A percentile compares a stretch with the other conserved stretches of the same genome.
phyloP scores from a whole-genome alignment of 1,284 basidiomycete species.

The Xerocomus nothofagi region DNA sequence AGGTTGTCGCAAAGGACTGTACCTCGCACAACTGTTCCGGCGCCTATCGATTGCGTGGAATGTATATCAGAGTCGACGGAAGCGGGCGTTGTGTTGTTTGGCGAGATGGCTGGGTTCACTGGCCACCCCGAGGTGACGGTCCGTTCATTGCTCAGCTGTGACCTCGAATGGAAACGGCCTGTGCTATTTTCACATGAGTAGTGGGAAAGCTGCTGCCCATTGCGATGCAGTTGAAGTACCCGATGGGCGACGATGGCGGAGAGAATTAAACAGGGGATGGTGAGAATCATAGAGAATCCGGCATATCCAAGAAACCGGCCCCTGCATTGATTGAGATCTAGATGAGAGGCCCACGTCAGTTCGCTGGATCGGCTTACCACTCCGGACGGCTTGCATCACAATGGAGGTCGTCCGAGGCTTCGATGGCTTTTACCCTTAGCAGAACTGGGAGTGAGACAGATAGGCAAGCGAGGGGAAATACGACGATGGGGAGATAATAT shows the following conservation, averaged over 20 bases:
- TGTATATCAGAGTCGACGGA: slow-evolving; percentile 1
- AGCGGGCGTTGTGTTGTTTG: neutral
- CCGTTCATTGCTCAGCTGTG: neutral
- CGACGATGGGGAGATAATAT: slow-evolving; percentile 43
- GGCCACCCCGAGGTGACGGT: neutral
- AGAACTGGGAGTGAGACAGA: slow-evolving; percentile 45
- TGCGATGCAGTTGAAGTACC: slow-evolving; percentile 34
- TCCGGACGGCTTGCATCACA: slow-evolving; percentile 55
- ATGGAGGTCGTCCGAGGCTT: slow-evolving; percentile 49
- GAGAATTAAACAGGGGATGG: slow-evolving; percentile 51
- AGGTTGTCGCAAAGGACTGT: neutral
- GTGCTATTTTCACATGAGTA: neutral
- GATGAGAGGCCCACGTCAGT: neutral
- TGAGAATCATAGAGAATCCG: slow-evolving; percentile 51
- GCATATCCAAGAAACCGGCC: slow-evolving; percentile 60
- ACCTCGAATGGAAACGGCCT: neutral
- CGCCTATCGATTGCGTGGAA: neutral
- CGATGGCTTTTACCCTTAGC: slow-evolving; percentile 43
- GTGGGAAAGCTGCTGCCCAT: slow-evolving; percentile 3
- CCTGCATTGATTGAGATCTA: slow-evolving; percentile 38
- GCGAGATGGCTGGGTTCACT: neutral
- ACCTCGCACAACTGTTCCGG: neutral
- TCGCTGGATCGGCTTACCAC: slow-evolving; percentile 42
- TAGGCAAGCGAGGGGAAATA: slow-evolving; percentile 50
- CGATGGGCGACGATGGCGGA: slow-evolving; percentile 45